Evolutionary conservation across 371 early-diverging fungal species (phyloP), one percentile per base, ranked within the genome.

Genomic region (Gilbertella persicaria): DNA sequence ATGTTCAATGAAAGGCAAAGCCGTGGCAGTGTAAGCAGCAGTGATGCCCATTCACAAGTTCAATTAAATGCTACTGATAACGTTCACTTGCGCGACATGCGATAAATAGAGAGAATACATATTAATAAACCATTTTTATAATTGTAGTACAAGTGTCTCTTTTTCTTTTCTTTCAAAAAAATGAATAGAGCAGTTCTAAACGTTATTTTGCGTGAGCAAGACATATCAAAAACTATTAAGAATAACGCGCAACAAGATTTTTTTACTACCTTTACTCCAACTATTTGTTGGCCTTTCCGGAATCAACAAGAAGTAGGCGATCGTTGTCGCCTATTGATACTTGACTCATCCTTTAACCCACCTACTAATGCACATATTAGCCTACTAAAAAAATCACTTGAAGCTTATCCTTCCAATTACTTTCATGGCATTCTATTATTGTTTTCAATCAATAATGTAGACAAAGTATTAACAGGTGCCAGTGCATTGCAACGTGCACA

Each of bases 261-360:
- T 49, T 60, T 30, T 29, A 49, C 44, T 2, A 52, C 53, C 9
- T 56, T 38, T 41, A 37, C 49, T n/a, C 10, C 45, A 12, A 23
- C 23, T 2, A 8, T 14, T 1, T 3, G 16, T 20, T 56, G 57
- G 62, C 53, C 54, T 2, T 10, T 29, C 9, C 28, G n/a, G 39
- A 14, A 29, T n/a, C 13, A 9, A 5, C 21, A 19, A 19, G n/a
- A n/a, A n/a, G n/a, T n/a, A n/a, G n/a, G n/a, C n/a, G n/a, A n/a
- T n/a, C n/a, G n/a, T n/a, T 50, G 51, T 38, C 66, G 62, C 9
- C 20, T 75, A 8, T 45, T 75, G 1, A 64, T 87, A 13, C 71
- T 87, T 8, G 87, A 87, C 54, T 78, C 85, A 2, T 84, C 84
- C 5, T 87, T 87, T 61, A 87, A 87, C 36, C 87, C 87, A 12